Evolutionary conservation across 2,329 filamentous ascomycete species (phyloP).

Genomic region (Parastagonospora nodorum): DNA sequence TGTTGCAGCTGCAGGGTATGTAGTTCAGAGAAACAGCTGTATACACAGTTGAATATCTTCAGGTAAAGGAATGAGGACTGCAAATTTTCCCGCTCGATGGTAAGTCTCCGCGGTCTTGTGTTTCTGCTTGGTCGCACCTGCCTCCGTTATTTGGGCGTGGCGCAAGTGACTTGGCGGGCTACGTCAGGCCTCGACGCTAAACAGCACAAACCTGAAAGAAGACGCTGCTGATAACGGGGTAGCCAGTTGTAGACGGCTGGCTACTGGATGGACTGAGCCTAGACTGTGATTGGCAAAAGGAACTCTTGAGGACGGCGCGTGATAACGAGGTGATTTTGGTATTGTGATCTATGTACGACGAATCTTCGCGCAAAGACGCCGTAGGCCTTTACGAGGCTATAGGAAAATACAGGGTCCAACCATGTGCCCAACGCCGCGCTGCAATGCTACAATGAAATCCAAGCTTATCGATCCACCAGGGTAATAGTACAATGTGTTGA

Average conservation of each 20-base stretch:
- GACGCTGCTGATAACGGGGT: background rate
- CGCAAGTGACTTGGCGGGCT: slow-evolving; percentile 16
- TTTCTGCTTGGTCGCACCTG: background rate
- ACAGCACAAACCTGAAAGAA: slow-evolving; percentile 18
- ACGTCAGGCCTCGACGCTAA: slow-evolving; percentile 17
- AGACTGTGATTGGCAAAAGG: too few species aligned
- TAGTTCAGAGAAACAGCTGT: slow-evolving; percentile 1
- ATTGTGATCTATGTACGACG: background rate
- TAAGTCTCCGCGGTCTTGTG: too few species aligned
- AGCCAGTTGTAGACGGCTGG: background rate
- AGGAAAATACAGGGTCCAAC: background rate
- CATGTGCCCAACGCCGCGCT: slow-evolving; percentile 14
- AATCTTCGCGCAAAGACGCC: background rate
- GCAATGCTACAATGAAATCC: slow-evolving; percentile 5
- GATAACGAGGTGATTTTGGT: background rate
- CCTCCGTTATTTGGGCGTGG: slow-evolving; percentile 1
- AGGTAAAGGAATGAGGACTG: background rate
- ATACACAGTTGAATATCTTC: too few species aligned
- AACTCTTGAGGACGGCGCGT: too few species aligned
- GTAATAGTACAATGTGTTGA: background rate
- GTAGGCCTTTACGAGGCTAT: background rate
- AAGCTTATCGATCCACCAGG: background rate
- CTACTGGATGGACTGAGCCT: too few species aligned
- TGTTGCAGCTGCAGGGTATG: background rate
- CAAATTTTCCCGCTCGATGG: background rate